Conservation (phyloP, 2,329 filamentous ascomycete species). For the Cladosporium phlei region DNA sequence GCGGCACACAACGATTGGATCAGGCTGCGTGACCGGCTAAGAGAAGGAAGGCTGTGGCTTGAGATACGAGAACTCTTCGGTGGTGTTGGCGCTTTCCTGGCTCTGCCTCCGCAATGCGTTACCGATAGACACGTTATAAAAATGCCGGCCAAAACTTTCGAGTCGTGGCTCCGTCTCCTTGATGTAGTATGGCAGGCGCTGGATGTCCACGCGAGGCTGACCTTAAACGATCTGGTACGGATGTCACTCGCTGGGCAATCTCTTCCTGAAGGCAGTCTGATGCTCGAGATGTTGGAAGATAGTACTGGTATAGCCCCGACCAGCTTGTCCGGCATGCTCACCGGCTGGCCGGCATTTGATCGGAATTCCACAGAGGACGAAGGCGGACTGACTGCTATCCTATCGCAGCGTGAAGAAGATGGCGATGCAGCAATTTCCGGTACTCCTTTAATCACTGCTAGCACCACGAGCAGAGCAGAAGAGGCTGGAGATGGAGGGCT, state of each 20-base stretch:
- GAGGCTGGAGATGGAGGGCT: neutral
- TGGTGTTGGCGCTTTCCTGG: neutral
- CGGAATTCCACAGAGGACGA: neutral
- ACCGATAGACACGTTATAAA: neutral
- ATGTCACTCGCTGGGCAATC: neutral
- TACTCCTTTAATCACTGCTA: neutral
- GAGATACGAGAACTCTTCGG: neutral
- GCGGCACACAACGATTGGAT: neutral
- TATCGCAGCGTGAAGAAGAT: neutral
- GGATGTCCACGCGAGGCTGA: neutral
- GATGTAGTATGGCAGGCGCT: neutral
- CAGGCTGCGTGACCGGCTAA: slow-evolving; percentile 1
- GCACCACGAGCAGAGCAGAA: neutral
- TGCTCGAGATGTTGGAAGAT: no score
- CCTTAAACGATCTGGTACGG: neutral
- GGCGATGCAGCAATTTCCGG: neutral
- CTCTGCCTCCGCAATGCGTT: slow-evolving; percentile 2
- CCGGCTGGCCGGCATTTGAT: neutral
- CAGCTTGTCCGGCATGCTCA: no score
- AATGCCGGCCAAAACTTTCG: neutral
- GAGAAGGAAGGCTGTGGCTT: neutral
- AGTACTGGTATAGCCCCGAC: no score
- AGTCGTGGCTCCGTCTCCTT: neutral
- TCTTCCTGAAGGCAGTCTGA: no score
- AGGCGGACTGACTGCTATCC: neutral